These are phyloP conservation scores for Sphaerosporella brunnea DNA, from an alignment of 495 filamentous ascomycete species.

Conservation along the genomic window DNA sequence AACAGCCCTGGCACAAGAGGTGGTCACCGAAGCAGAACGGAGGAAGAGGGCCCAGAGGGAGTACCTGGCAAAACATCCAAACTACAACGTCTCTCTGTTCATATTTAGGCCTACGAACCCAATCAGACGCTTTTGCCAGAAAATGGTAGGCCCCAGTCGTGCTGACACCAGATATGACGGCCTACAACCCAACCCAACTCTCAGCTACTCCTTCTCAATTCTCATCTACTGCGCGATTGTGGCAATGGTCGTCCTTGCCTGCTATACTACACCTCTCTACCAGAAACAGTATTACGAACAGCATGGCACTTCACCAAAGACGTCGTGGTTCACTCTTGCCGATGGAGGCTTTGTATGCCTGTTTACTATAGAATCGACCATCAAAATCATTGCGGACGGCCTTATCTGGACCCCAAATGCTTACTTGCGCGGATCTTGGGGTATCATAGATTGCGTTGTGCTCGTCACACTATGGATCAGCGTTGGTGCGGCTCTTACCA, in stretches of 20 bases:
- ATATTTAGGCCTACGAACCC: slow-evolving; percentile 63
- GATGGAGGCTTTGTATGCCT: slow-evolving; percentile 78
- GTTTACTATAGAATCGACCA: slow-evolving; percentile 71
- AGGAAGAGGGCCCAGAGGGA: slow-evolving; percentile 77
- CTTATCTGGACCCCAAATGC: slow-evolving; percentile 96
- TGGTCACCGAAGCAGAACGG: slow-evolving; percentile 61
- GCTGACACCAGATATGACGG: slow-evolving; percentile 73
- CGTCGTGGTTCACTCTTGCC: slow-evolving; percentile 89
- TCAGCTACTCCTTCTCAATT: slow-evolving; percentile 86
- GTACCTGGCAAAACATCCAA: slow-evolving; percentile 70
- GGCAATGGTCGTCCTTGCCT: slow-evolving; percentile 90
- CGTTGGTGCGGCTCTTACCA: slow-evolving; percentile 59
- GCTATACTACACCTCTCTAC: slow-evolving; percentile 83
- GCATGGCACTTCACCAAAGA: slow-evolving; percentile 38
- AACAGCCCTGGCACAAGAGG: slow-evolving; percentile 70
- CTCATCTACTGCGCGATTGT: slow-evolving; percentile 90
- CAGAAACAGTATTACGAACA: slow-evolving; percentile 61
- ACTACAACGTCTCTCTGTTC: slow-evolving; percentile 82
- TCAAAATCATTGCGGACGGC: slow-evolving; percentile 92
- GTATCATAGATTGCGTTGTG: slow-evolving; percentile 86
- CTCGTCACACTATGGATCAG: slow-evolving; percentile 92
- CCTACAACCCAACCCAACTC: slow-evolving; percentile 60
- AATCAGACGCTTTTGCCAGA: slow-evolving; percentile 67
- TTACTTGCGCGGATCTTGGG: slow-evolving; percentile 92
- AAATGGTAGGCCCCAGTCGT: slow-evolving; percentile 78